Conservation (phyloP, 495 filamentous ascomycete species). For the Diplogelasinospora grovesii region DNA sequence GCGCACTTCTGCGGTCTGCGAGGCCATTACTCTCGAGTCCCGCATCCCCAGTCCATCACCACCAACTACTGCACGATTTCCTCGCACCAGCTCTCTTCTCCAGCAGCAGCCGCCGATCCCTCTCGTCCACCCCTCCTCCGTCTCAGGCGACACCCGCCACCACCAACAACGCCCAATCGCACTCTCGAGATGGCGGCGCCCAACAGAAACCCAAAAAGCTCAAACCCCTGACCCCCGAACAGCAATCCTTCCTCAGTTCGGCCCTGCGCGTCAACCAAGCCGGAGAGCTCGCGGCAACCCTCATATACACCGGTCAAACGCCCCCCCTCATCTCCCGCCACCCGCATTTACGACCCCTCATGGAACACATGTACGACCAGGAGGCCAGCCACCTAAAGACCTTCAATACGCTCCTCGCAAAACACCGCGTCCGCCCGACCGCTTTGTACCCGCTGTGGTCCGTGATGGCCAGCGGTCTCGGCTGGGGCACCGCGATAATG, state of each 20-base stretch:
- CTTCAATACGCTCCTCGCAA: slow-evolving; percentile 78
- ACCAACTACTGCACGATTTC: not conserved
- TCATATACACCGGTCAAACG: slow-evolving; percentile 79
- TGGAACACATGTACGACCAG: slow-evolving; percentile 98
- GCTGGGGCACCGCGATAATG: slow-evolving; percentile 84
- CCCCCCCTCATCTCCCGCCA: slow-evolving; percentile 67
- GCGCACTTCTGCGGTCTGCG: too few relatives aligned
- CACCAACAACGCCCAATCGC: slow-evolving; percentile 6
- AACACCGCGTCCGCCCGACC: slow-evolving; percentile 88
- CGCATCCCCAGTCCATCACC: too few relatives aligned
- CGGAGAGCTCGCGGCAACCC: slow-evolving; percentile 77
- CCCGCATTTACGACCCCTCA: slow-evolving; percentile 78
- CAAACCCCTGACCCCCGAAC: slow-evolving; percentile 57
- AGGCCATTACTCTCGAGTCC: too few relatives aligned
- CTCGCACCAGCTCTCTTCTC: not conserved
- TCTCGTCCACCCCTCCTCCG: slow-evolving; percentile 3
- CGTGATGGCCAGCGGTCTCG: slow-evolving; percentile 73
- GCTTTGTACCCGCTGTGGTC: slow-evolving; percentile 91
- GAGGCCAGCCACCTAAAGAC: slow-evolving; percentile 78
- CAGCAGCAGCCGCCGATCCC: slow-evolving; percentile 1
- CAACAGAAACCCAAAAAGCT: slow-evolving; percentile 34
- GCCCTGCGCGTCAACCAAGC: slow-evolving; percentile 89
- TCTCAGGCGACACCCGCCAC: not conserved
- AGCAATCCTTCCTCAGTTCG: slow-evolving; percentile 69
- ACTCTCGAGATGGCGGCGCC: too few relatives aligned